Percentiles rank a stretch among this genome's conserved stretches.
Evolutionary conservation across 192 early-diverging fungal genomes (phyloP).

Genomic region (Chytriomyces confervae): DNA sequence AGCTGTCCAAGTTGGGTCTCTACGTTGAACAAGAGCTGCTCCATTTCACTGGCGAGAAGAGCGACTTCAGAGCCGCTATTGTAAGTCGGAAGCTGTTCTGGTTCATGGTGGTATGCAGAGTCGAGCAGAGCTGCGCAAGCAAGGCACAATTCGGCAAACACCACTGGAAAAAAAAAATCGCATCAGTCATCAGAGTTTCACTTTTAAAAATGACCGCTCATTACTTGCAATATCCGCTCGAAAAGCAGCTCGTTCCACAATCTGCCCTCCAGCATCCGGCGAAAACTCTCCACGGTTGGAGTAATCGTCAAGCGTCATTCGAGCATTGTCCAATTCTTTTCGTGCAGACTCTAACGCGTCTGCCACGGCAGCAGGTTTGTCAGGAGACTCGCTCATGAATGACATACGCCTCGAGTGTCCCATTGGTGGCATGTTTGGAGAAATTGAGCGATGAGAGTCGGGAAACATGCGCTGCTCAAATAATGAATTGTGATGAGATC

Average conservation of each 20-base stretch:
- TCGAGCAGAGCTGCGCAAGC: slow-evolving; percentile 7
- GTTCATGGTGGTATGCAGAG: slow-evolving; percentile 12
- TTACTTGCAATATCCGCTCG: slow-evolving; percentile 20
- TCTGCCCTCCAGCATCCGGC: background rate
- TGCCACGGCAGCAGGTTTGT: background rate
- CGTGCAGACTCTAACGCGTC: slow-evolving; percentile 9
- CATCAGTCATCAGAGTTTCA: background rate
- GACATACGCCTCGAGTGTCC: slow-evolving; percentile 12
- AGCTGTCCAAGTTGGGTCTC: background rate
- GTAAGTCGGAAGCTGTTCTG: slow-evolving; percentile 7
- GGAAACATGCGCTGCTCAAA: background rate
- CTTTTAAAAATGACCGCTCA: background rate
- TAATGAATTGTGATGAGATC: background rate
- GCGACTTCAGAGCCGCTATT: slow-evolving; percentile 6
- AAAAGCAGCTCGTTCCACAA: slow-evolving; percentile 11
- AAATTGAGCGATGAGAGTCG: background rate
- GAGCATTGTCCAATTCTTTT: slow-evolving; percentile 7
- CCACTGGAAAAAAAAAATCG: slow-evolving; percentile 2
- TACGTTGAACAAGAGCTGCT: slow-evolving; percentile 6
- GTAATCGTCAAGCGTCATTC: slow-evolving; percentile 4
- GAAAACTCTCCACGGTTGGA: background rate
- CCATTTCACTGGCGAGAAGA: slow-evolving; percentile 1
- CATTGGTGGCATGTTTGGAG: background rate
- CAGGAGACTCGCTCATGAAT: slow-evolving; percentile 9
- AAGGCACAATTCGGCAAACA: slow-evolving; percentile 21